Evolutionary conservation across 2,329 filamentous ascomycete genomes (phyloP).

Genomic region (Escovopsis sp.): DNA sequence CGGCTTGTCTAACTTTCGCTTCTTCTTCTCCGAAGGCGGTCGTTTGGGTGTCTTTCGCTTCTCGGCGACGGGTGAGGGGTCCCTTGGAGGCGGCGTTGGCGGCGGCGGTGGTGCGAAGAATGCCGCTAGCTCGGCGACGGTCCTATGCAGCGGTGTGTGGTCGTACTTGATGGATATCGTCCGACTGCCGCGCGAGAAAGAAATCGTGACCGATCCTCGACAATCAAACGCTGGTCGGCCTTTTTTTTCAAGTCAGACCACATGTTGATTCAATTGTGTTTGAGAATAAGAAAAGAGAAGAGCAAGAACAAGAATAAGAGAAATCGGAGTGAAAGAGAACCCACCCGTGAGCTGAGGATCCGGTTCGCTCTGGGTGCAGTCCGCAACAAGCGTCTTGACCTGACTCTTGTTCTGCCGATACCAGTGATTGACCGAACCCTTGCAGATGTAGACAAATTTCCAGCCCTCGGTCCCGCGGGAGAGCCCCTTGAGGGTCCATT

Average conservation of each 20-base stretch:
- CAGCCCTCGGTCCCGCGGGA: conserved; percentile 33
- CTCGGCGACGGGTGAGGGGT: conserved; percentile 12
- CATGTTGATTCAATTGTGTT: neutral
- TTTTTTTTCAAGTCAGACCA: conserved; percentile 11
- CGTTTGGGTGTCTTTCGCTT: conserved; percentile 15
- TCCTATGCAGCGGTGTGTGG: conserved; percentile 42
- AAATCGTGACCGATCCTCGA: conserved; percentile 33
- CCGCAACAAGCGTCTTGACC: conserved; percentile 27
- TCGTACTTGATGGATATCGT: conserved; percentile 38
- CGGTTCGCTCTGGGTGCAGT: conserved; percentile 32
- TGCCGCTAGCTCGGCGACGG: conserved; percentile 34
- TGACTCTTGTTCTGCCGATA: conserved; percentile 29
- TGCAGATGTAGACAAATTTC: conserved; percentile 39
- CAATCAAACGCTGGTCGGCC: conserved; percentile 46
- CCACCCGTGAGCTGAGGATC: conserved; percentile 31
- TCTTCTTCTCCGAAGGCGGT: conserved; percentile 15
- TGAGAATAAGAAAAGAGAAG: too few relatives aligned
- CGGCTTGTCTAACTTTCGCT: conserved; percentile 9
- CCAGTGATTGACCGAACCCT: conserved; percentile 37
- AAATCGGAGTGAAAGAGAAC: conserved; percentile 6
- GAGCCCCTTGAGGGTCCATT: conserved; percentile 32
- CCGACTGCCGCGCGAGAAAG: conserved; percentile 32
- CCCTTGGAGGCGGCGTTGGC: conserved; percentile 25
- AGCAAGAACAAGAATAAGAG: conserved; percentile 2
- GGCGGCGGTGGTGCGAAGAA: conserved; percentile 31